Base-by-base conservation (phyloP, 371 early-diverging fungal genomes). In the Actinomortierella wolfii region DNA sequence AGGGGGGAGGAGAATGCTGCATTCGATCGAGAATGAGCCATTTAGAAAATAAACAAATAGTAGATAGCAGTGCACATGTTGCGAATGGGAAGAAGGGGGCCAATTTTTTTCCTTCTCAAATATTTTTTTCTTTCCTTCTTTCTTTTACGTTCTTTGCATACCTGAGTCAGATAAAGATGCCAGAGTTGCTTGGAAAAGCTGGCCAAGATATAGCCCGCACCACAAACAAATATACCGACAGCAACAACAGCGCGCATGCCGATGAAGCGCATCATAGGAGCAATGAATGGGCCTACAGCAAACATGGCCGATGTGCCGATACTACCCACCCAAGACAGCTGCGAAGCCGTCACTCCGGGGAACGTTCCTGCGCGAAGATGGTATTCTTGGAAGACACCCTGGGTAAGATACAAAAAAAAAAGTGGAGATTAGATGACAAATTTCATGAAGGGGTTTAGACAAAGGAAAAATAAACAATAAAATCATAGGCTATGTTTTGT, bases 111-210 rank as follows among this genome's bases (percentile, higher is more conserved):
- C n/a, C n/a, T n/a, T n/a, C n/a, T n/a, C 11, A 34, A 34, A 34
- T 6, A 34, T 4, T 6, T 11, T 34, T 4, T 4, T 4, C 34
- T 4, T 4, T 4, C 34, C 34, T 6, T 4, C 34, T 34, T 34
- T 34, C 11, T 34, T 4, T 34, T 4, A 11, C 11, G 34, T 34
- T 4, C 34, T 34, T 34, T 34, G 34, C 34, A 34, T 34, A 61
- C 91, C 57, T 90, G 90, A 2, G 89, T 79, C 9, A 85, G 46
- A 58, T 87, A 87, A 11, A 90, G 61, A 14, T 82, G 82, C 84
- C 80, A 79, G 20, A 81, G 78, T 57, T 76, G 68, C 6, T 76
- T 83, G 39, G 82, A 80, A 79, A 80, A 86, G 77, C 79, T 88
- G 49, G 74, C 87, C 51, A 62, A 54, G 28, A 91, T 82, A 29